Base-by-base conservation (phyloP, 495 filamentous ascomycete genomes). In the Tetracladium setigerum region DNA sequence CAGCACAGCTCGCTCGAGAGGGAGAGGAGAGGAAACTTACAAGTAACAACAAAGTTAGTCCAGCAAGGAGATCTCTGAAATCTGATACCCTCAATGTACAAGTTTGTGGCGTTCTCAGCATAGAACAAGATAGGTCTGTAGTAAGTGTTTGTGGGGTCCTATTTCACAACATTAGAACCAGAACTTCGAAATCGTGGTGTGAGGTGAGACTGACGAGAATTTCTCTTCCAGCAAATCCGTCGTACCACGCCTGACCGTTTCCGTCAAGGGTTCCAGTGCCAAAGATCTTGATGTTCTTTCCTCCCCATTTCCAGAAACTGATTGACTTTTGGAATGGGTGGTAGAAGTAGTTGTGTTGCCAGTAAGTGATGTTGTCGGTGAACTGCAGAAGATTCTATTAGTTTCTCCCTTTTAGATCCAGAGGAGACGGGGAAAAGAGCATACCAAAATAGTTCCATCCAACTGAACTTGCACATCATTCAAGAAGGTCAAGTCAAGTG, bases 221-320 rank as follows among this genome's bases (percentile, higher is more conserved):
- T 48, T 73, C 63, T 33, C 44, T 48, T 4, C 71, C 69, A 18
- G 68, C 67, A 60, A 74, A 73, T 12, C 59, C 68, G 47, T 72
- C 63, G 41, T 72, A 73, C 69, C 69, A 74, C 2, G 57, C 55
- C 56, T 74, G 70, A 0, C 77, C 77, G 43, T 79, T 79, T 0
- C 77, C 76, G 53, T 79, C 77, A 30, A 79, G 44, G 13, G 67
- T 61, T 6, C 76, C 77, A 2, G 56, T 55, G 16, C 76, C 77
- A 38, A 67, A 75, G 52, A 81, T 77, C 46, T 71, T 70, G 57
- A 81, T 72, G 54, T 78, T 65, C 41, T 70, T 62, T 5, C 77
- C 76, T 43, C 76, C 77, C 73, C 73, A 79, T 32, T 73, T 64
- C 76, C 74, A 81, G 54, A 78, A 79, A n/a, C 73, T 71, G 41